A percentile compares a stretch with the other conserved stretches of the same genome.
These are phyloP conservation scores for Ophiostoma perfectum DNA, from an alignment of 2,329 filamentous ascomycete genomes.

Conservation along the genomic window DNA sequence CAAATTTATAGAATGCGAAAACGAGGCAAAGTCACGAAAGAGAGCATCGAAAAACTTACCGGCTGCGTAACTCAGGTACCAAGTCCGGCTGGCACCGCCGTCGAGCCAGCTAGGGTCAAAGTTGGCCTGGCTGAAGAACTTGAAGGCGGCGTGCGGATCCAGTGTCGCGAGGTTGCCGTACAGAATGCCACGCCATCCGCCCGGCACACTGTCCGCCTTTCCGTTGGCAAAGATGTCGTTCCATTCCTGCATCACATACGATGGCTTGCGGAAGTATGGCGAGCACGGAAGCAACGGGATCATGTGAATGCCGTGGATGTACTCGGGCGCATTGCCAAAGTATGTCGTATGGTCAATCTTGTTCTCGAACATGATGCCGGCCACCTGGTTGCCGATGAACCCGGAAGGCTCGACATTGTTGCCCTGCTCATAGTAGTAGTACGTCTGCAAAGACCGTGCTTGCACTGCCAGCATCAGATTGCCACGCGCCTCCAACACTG, in stretches of 20 bases:
- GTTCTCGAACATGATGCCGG: constrained; percentile 79
- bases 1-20: not conserved
- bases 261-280: constrained; percentile 57
- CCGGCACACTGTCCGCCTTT: constrained; percentile 57
- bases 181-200: constrained; percentile 82
- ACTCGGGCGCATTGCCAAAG: constrained; percentile 69
- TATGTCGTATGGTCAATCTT: constrained; percentile 92
- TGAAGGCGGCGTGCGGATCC: constrained; percentile 63
- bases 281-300: constrained; percentile 66
- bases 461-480: constrained; percentile 81
- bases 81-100: constrained; percentile 75
- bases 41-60: constrained; percentile 45
- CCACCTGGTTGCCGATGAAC: constrained; percentile 76
- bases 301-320: constrained; percentile 77
- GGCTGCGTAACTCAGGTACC: constrained; percentile 76
- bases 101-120: constrained; percentile 70
- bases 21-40: not conserved
- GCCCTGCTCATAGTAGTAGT: constrained; percentile 71
- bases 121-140: constrained; percentile 63
- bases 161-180: constrained; percentile 76
- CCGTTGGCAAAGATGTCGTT: constrained; percentile 67
- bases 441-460: constrained; percentile 64
- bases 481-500: constrained; percentile 70
- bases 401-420: constrained; percentile 66
- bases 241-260: constrained; percentile 82